Evolutionary conservation across 2,329 filamentous ascomycete genomes (phyloP).

Genomic region (Lanzia echinophila): DNA sequence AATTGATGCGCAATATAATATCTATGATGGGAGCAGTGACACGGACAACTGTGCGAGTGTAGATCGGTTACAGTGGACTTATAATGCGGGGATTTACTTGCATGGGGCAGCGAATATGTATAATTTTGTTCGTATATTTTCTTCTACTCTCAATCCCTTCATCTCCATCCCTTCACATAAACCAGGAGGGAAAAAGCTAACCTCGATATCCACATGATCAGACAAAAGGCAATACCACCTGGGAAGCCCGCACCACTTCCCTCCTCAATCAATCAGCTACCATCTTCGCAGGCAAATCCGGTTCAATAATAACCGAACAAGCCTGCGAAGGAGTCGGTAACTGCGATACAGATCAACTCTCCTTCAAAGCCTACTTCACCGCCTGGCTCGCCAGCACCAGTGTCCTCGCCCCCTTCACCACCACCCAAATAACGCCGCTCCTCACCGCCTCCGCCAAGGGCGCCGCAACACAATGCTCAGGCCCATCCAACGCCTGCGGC

Average conservation of each 20-base stretch:
- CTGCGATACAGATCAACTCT: slow-evolving; percentile 56
- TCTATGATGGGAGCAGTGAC: slow-evolving; percentile 56
- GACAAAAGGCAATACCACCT: slow-evolving; percentile 34
- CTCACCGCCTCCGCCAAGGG: slow-evolving; percentile 46
- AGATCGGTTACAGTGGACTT: slow-evolving; percentile 60
- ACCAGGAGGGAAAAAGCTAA: neutral
- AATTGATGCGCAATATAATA: slow-evolving; percentile 45
- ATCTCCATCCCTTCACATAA: neutral
- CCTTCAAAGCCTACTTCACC: slow-evolving; percentile 57
- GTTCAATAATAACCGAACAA: slow-evolving; percentile 37
- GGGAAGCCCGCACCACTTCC: slow-evolving; percentile 51
- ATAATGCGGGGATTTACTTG: slow-evolving; percentile 63
- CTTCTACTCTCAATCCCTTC: neutral
- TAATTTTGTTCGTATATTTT: slow-evolving; percentile 37
- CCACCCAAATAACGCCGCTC: slow-evolving; percentile 44
- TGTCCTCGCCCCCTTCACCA: slow-evolving; percentile 57
- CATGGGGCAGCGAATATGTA: slow-evolving; percentile 45
- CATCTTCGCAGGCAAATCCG: slow-evolving; percentile 44
- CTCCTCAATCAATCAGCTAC: slow-evolving; percentile 46
- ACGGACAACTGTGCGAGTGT: slow-evolving; percentile 50
- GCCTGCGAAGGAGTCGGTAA: slow-evolving; percentile 51
- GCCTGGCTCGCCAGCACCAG: slow-evolving; percentile 56
- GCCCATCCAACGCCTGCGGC: slow-evolving; percentile 54
- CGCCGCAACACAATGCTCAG: slow-evolving; percentile 51
- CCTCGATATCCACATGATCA: slow-evolving; percentile 11